Base-by-base conservation (phyloP, 352 stramenopile species). In the Phytophthora citricola region DNA sequence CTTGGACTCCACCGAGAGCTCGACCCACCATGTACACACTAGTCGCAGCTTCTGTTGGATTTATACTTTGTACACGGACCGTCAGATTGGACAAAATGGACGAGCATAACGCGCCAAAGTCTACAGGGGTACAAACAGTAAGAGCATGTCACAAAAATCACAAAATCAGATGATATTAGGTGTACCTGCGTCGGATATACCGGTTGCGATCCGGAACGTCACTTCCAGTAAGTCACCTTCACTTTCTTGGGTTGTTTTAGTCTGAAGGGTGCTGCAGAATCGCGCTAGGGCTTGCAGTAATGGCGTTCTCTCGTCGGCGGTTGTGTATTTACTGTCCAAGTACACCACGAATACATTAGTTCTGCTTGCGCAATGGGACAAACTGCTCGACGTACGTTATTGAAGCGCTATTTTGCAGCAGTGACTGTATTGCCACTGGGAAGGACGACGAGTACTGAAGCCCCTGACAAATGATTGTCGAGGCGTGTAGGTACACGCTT, bases 221-320 rank as follows among this genome's bases (percentile, higher is more conserved):
- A 81, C 86, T 67, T 92, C 82, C 2, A 94, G 51, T 66, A 94
- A 38, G 17, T 89, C 81, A 29, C 81, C 79, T 50, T 74, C 53
- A 36, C 46, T 70, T 44, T 70, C 47, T 55, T 66, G 58, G 20
- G 50, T 56, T 36, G 40, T 50, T 26, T 66, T 62, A 14, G 31
- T 45, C 39, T 58, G 63, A 20, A 53, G 27, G 14, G 50, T 44
- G 36, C 48, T 71, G 44, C 68, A 76, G 29, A 70, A 72, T 44
- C 34, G 49, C 9, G 77, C 58, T 49, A 86, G 40, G 22, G 55
- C 17, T 45, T 76, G 65, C 6, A 91, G 36, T 34, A 90, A 54
- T 27, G 80, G 66, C 1, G 71, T 34, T 39, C 83, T 83, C 11
- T 91, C 83, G 12, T 75, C 64, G 53, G 83, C 48, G 4, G 76